Conservation (phyloP, 108 stramenopile genomes). For the Nitzschia palea region DNA sequence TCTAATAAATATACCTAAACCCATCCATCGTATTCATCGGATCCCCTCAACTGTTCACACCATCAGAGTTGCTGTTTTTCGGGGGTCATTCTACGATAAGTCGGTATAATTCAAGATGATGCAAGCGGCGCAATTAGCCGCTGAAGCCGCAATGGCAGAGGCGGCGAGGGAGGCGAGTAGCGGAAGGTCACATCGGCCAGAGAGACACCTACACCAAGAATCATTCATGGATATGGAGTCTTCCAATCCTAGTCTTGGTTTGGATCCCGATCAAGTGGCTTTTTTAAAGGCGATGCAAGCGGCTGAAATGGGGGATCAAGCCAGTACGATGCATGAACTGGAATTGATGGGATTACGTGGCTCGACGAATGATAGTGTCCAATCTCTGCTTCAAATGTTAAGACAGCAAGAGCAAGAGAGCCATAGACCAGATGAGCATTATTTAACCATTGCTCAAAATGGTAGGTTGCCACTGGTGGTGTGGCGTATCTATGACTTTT, state of each 20-base stretch:
- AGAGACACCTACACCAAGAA: constrained; percentile 5
- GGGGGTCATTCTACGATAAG: neutral
- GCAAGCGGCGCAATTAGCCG: constrained; percentile 55
- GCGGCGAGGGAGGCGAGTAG: constrained; percentile 11
- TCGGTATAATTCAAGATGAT: constrained; percentile 39
- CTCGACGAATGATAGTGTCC: constrained; percentile 23
- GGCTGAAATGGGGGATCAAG: constrained; percentile 19
- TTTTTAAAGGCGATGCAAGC: constrained; percentile 25
- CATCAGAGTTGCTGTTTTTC: no score
- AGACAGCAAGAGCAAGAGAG: constrained; percentile 35
- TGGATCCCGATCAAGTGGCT: constrained; percentile 16
- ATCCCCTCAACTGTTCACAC: no score
- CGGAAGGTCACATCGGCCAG: neutral
- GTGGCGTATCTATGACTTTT: neutral
- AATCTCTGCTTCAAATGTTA: constrained; percentile 29
- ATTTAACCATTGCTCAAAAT: constrained; percentile 85
- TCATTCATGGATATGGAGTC: constrained; percentile 19
- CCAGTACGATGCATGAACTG: constrained; percentile 16
- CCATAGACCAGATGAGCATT: constrained; percentile 67
- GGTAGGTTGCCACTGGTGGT: constrained; percentile 45
- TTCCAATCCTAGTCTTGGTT: neutral
- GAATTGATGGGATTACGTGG: constrained; percentile 18
- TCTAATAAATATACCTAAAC: no score
- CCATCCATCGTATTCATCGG: no score
- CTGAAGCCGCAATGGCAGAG: constrained; percentile 51